These are phyloP conservation scores for Xylariaceae sp. DNA, from an alignment of 2,329 filamentous ascomycete species.

Conservation along the genomic window DNA sequence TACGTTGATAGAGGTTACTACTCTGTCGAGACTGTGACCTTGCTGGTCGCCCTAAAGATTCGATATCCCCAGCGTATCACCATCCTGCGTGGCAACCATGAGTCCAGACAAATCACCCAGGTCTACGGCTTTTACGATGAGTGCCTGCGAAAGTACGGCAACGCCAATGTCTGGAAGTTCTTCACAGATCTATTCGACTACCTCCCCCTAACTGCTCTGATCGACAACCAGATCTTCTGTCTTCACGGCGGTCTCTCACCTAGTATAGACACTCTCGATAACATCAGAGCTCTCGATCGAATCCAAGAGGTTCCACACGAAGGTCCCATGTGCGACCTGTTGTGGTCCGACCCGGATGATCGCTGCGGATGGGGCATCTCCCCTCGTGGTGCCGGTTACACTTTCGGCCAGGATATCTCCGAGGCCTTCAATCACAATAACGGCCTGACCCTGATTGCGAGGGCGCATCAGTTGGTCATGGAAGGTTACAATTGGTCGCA, in stretches of 20 bases:
- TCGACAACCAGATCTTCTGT: conserved; percentile 99
- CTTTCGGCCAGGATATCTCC: conserved; percentile 95
- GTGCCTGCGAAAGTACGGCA: conserved; percentile 97
- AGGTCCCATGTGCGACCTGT: conserved; percentile 95
- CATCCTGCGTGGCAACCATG: conserved; percentile 97
- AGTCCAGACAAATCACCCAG: conserved; percentile 98
- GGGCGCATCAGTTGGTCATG: conserved; percentile 98
- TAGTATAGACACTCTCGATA: conserved; percentile 94
- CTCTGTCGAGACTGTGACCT: conserved; percentile 96
- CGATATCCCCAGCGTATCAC: conserved; percentile 98
- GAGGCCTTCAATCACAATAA: conserved; percentile 99
- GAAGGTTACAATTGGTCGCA: conserved; percentile 99
- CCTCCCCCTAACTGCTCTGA: conserved; percentile 93
- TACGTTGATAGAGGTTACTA: conserved; percentile 99
- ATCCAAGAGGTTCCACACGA: conserved; percentile 99
- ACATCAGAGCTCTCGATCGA: conserved; percentile 92
- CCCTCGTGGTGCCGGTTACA: conserved; percentile 91
- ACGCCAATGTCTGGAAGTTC: conserved; percentile 99
- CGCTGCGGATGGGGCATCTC: conserved; percentile 96
- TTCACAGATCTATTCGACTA: conserved; percentile 99
- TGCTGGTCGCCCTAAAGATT: conserved; percentile 96
- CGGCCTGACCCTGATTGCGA: conserved; percentile 89
- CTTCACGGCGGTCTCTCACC: conserved; percentile 95
- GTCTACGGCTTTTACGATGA: conserved; percentile 99
- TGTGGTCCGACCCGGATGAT: conserved; percentile 99